These are phyloP conservation scores for Daldinia childiae DNA, from an alignment of 495 filamentous ascomycete genomes.

Conservation along the genomic window DNA sequence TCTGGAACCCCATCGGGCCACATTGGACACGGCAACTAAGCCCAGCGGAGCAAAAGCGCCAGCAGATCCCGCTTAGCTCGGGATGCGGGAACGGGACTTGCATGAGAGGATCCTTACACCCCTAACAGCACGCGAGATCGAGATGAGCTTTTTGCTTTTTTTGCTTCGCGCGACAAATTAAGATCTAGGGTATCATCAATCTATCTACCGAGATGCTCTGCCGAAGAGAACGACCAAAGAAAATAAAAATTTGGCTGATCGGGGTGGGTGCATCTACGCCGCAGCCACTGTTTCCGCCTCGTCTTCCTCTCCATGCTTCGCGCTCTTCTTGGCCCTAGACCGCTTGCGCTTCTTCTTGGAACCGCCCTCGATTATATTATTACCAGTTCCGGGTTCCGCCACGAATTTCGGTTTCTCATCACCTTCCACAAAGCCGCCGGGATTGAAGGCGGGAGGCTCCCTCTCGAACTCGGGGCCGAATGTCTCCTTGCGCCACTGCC, in stretches of 20 bases:
- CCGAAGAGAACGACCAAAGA: conserved; percentile 15
- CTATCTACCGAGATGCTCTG: conserved; percentile 41
- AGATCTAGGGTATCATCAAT: conserved; percentile 34
- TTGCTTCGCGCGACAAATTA: conserved; percentile 12
- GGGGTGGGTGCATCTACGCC: background rate
- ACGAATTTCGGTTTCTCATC: conserved; percentile 19
- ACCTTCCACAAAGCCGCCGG: conserved; percentile 45
- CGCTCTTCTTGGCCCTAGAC: conserved; percentile 47
- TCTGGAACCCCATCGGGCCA: conserved; percentile 10
- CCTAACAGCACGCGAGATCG: background rate
- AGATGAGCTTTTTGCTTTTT: background rate
- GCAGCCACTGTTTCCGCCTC: conserved; percentile 32
- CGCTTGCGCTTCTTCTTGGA: conserved; percentile 61
- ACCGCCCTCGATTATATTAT: conserved; percentile 45
- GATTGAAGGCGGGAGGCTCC: conserved; percentile 59
- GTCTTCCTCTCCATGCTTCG: conserved; percentile 37
- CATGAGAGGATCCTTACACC: background rate
- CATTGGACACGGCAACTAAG: conserved; percentile 2
- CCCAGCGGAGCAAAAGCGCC: conserved; percentile 5
- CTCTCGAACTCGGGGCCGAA: conserved; percentile 75
- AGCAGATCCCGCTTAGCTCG: conserved; percentile 14
- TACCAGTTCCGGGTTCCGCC: conserved; percentile 26
- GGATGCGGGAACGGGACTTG: conserved; percentile 11
- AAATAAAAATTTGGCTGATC: background rate
- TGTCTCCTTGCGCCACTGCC: conserved; percentile 91